phyloP scores from a whole-genome alignment of 352 stramenopile species.

The Phytophthora boehmeriae region DNA sequence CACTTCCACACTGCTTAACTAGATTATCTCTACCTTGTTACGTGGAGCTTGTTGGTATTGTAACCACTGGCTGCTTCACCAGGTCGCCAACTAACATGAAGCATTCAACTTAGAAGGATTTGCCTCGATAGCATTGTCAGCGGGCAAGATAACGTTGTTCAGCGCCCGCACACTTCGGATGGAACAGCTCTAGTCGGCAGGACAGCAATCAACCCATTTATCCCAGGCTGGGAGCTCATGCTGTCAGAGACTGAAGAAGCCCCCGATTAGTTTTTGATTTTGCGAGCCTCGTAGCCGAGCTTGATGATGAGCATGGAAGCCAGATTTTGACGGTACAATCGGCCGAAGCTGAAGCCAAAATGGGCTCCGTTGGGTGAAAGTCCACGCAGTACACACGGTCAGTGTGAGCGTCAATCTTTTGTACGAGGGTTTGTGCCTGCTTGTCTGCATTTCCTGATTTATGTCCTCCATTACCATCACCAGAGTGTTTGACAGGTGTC shows the following conservation, averaged over 20 bases:
- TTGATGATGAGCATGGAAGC: conserved; percentile 62
- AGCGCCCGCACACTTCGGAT: too few species aligned
- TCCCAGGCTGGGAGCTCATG: background rate
- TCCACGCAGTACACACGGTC: conserved; percentile 91
- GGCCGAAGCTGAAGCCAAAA: conserved; percentile 84
- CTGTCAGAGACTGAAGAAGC: background rate
- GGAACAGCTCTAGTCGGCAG: too few species aligned
- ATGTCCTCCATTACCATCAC: conserved; percentile 22
- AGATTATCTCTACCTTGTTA: too few species aligned
- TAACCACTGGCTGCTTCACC: too few species aligned
- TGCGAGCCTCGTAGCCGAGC: conserved; percentile 44
- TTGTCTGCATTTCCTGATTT: conserved; percentile 32
- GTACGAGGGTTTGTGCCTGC: conserved; percentile 63
- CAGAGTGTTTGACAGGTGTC: conserved; percentile 56
- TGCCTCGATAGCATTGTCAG: too few species aligned
- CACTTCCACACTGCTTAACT: too few species aligned
- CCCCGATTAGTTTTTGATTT: conserved; percentile 61
- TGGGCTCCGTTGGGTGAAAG: conserved; percentile 86
- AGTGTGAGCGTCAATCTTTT: conserved; percentile 87
- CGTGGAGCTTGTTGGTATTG: too few species aligned
- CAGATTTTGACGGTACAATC: conserved; percentile 90
- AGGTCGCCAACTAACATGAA: too few species aligned
- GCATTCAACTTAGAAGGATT: too few species aligned
- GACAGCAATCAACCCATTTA: too few species aligned
- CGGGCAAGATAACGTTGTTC: too few species aligned